Base-by-base conservation (phyloP, 441 rosid genomes). In the Pelargonium myrrhifolium region DNA sequence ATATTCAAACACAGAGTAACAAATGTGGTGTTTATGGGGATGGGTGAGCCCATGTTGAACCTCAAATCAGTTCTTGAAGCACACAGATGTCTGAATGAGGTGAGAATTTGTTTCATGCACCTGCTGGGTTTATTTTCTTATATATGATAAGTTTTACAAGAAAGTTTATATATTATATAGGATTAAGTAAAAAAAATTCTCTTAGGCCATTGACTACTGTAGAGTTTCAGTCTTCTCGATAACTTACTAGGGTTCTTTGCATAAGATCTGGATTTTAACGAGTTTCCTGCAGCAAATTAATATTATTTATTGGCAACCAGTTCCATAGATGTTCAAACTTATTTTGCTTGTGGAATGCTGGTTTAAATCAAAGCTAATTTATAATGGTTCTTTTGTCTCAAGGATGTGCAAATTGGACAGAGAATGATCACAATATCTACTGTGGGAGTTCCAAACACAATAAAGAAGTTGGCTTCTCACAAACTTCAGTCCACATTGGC, bases 1-100 rank as follows among this genome's bases (percentile, higher is more conserved):
- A 79, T 84, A 55, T 92, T 94, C 78, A 83, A 92, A 83, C 92
- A 85, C 71, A 86, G 97, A 63, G 99, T 89, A 81, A 86, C 92
- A 64, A 94, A 94, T 81, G 96, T 92, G 14, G 99, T 89, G 40
- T 94, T 94, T 71, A 91, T 91, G 97, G 99, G 99, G 63, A 91
- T 88, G 97, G 99, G 97, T 28, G 99, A 94, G 72, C 99, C 97
- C 14, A 89, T 94, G 98, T 78, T 94, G 81, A 94, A 93, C 77
- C 79, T 93, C 65, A 93, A 91, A 75, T 76, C 93, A 5, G 97
- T 91, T 59, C 85, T 94, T 69, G 96, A 89, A 65, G 96, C 98
- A 18, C 98, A 94, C 75, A 84, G 78, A 60, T 92, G 97, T 80
- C 74, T 89, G 79, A 92, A 92, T 76, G 89, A 92, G 96, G 99